Conservation (phyloP, 805 yeast species). For the Hyphopichia homilentoma region DNA sequence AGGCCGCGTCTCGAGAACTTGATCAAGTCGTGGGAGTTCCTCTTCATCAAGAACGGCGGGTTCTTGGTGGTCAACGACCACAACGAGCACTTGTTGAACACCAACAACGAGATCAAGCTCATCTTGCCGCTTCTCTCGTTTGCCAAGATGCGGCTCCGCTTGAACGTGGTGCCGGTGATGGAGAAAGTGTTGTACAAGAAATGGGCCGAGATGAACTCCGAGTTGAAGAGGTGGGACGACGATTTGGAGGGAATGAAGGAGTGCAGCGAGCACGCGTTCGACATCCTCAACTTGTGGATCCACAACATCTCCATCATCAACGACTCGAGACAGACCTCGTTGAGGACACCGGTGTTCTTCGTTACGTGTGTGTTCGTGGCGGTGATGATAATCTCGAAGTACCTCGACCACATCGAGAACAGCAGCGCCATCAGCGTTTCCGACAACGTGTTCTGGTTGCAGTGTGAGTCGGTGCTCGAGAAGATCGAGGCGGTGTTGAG, state of each 20-base stretch:
- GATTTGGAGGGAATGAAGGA: conserved; percentile 66
- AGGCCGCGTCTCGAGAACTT: conserved; percentile 57
- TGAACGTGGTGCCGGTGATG: conserved; percentile 59
- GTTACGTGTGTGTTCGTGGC: conserved; percentile 67
- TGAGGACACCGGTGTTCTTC: conserved; percentile 74
- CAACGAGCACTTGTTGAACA: conserved; percentile 45
- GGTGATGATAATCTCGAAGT: conserved; percentile 59
- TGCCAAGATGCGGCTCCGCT: conserved; percentile 63
- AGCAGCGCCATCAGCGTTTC: conserved; percentile 24
- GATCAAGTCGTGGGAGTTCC: conserved; percentile 64
- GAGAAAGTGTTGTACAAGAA: conserved; percentile 60
- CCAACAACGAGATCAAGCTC: conserved; percentile 56
- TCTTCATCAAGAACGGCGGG: conserved; percentile 63
- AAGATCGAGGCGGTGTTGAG: conserved; percentile 58
- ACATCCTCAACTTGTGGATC: conserved; percentile 65
- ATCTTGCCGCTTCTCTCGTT: conserved; percentile 64
- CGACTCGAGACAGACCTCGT: conserved; percentile 63
- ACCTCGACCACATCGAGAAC: conserved; percentile 51
- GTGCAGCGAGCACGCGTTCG: conserved; percentile 54
- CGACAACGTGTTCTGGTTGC: conserved; percentile 65
- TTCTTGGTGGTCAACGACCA: conserved; percentile 50
- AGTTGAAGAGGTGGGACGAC: conserved; percentile 42
- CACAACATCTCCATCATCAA: conserved; percentile 62
- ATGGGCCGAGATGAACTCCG: conserved; percentile 62
- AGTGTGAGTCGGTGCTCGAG: conserved; percentile 55